These are phyloP conservation scores for Aspergillus novofumigatus DNA, from an alignment of 2,329 filamentous ascomycete species.

Conservation along the genomic window DNA sequence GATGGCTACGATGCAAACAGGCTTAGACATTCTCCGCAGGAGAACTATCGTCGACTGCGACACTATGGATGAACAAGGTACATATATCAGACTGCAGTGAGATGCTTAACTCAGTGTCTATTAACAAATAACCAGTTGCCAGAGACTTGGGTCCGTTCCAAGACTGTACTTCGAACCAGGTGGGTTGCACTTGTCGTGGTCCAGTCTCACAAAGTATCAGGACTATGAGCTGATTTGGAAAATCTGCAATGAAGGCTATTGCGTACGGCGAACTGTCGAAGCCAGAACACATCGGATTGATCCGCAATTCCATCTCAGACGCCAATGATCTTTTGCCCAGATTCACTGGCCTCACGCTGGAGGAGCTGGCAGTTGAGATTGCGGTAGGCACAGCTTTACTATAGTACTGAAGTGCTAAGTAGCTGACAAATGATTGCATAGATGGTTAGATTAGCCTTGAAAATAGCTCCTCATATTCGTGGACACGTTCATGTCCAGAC, in stretches of 20 bases:
- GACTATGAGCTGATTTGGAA: neutral
- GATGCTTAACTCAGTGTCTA: neutral
- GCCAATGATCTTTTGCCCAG: slow-evolving; percentile 35
- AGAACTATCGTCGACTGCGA: slow-evolving; percentile 50
- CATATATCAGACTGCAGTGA: neutral
- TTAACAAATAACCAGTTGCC: slow-evolving; percentile 35
- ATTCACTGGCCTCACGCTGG: slow-evolving; percentile 34
- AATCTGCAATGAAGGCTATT: slow-evolving; percentile 39
- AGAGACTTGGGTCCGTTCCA: slow-evolving; percentile 46
- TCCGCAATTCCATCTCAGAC: slow-evolving; percentile 17
- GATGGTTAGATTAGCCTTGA: slow-evolving; percentile 54
- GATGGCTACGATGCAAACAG: slow-evolving; percentile 18
- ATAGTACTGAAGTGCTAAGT: neutral
- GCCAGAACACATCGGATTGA: slow-evolving; percentile 30
- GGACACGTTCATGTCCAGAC: slow-evolving; percentile 58
- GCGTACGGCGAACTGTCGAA: slow-evolving; percentile 47
- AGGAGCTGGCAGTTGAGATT: slow-evolving; percentile 54
- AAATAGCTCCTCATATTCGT: slow-evolving; percentile 48
- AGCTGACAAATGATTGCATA: slow-evolving; percentile 19
- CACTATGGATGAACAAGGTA: slow-evolving; percentile 48
- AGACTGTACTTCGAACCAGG: slow-evolving; percentile 55
- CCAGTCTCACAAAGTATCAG: neutral
- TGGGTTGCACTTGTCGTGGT: slow-evolving; percentile 13
- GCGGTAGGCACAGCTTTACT: slow-evolving; percentile 38
- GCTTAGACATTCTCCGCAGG: slow-evolving; percentile 43